Evolutionary conservation across 2,329 filamentous ascomycete species (phyloP), one percentile per base, ranked within the genome.

Genomic region (Cladosporium velox): DNA sequence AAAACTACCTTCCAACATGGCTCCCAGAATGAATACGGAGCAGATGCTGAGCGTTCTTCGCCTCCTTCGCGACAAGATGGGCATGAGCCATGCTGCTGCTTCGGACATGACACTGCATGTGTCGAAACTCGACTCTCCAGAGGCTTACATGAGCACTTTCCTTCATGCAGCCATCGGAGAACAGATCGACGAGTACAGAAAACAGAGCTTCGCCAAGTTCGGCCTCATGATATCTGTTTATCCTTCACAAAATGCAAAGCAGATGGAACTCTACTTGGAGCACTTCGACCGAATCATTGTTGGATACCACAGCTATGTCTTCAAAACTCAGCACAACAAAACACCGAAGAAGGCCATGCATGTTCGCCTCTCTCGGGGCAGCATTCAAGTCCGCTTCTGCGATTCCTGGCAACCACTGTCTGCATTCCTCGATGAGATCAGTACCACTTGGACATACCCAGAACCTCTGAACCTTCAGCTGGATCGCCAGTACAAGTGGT

Each of bases 401-500:
- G 35, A 26, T 18, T 24, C 10, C 4, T 64, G 49, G 35, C 61
- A 32, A 1, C 51, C 51, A 15, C 10, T 64, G 4, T 47, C 61
- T n/a, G 26, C 51, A 4, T 64, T 32, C 28, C 51, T 64, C 8
- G 28, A 57, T 21, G 61, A 57, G 32, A 11, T 64, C 34, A 11
- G 6, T 12, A 41, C 60, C 12, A 10, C 21, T 2, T 34, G 28
- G 52, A 55, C 28, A 12, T 14, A n/a, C 4, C 18, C 11, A 32
- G 10, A 26, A 30, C 1, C 21, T 44, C 14, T 15, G 14, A 7
- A 6, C 12, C 24, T 30, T 3, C 26, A 54, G 4, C 24, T 34
- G 15, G 12, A 47, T 2, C 21, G 49, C n/a, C 67, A 69, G 52
- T 32, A 10, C 6, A 7, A 32, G 4, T 70, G 66, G 65, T 68